These are phyloP conservation scores for Vanrija sp. DNA, from an alignment of 1,284 basidiomycete species.

Conservation along the genomic window DNA sequence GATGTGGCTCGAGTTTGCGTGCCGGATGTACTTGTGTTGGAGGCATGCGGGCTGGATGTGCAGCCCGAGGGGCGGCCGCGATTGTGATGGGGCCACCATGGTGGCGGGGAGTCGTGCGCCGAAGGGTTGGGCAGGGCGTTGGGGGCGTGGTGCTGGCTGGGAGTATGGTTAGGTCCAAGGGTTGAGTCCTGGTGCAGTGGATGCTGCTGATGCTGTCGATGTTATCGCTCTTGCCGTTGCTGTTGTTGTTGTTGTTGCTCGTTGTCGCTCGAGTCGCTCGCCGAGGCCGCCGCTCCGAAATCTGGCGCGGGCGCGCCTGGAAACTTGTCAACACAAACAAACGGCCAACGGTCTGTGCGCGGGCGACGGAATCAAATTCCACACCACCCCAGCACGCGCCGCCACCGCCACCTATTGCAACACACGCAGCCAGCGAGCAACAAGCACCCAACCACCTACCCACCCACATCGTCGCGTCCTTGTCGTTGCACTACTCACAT, in stretches of 20 bases:
- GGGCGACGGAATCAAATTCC: neutral
- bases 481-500: too few species aligned
- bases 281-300: too few species aligned
- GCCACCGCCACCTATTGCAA: neutral
- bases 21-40: slow-evolving; percentile 71
- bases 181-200: neutral
- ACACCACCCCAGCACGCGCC: neutral
- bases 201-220: neutral
- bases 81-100: neutral
- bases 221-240: slow-evolving; percentile 1
- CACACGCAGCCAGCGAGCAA: neutral
- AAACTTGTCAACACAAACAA: neutral
- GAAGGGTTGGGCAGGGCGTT: neutral
- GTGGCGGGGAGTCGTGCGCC: neutral
- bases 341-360: neutral
- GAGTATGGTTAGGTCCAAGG: neutral
- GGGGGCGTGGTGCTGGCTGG: neutral
- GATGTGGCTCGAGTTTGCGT: slow-evolving; percentile 64
- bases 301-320: neutral
- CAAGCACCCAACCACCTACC: neutral
- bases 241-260: neutral
- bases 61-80: slow-evolving; percentile 34
- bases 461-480: too few species aligned
- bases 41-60: slow-evolving; percentile 49
- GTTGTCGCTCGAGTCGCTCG: neutral